Percentiles rank a stretch among this genome's conserved stretches.
phyloP scores from a whole-genome alignment of 257 asterid species.

The Fraxinus anomala region DNA sequence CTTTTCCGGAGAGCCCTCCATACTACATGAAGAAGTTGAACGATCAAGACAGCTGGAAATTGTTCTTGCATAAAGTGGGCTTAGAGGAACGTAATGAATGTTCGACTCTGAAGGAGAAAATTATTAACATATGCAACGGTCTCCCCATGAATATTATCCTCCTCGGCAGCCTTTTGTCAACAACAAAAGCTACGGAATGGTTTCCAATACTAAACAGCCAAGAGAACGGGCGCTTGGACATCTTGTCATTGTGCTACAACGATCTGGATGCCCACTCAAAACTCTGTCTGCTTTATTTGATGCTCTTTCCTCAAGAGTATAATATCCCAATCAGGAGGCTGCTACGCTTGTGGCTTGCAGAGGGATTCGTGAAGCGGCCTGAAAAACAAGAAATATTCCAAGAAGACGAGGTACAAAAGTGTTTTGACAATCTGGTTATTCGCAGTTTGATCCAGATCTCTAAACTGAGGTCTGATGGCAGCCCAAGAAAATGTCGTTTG shows the following conservation, averaged over 20 bases:
- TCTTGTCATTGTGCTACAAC: slow-evolving; percentile 29
- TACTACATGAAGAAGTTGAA: neutral
- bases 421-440: slow-evolving; percentile 28
- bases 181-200: neutral
- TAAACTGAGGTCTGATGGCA: slow-evolving; percentile 40
- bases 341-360: slow-evolving; percentile 42
- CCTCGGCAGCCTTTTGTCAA: slow-evolving; percentile 38
- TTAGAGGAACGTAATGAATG: neutral
- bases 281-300: slow-evolving; percentile 38
- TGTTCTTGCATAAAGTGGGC: slow-evolving; percentile 31
- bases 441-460: slow-evolving; percentile 41
- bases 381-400: neutral
- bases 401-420: slow-evolving; percentile 25
- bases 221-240: slow-evolving; percentile 13
- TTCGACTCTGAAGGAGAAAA: neutral
- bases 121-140: slow-evolving; percentile 21
- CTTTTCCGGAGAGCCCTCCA: neutral
- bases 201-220: neutral
- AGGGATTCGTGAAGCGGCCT: slow-evolving; percentile 35
- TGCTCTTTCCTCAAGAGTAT: slow-evolving; percentile 39
- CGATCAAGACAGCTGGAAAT: neutral
- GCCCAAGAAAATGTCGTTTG: slow-evolving; percentile 37
- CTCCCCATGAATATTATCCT: slow-evolving; percentile 34
- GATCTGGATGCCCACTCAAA: slow-evolving; percentile 23
- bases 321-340: slow-evolving; percentile 44